phyloP scores from a whole-genome alignment of 495 filamentous ascomycete genomes.

The Trichocladium uniseriatum region DNA sequence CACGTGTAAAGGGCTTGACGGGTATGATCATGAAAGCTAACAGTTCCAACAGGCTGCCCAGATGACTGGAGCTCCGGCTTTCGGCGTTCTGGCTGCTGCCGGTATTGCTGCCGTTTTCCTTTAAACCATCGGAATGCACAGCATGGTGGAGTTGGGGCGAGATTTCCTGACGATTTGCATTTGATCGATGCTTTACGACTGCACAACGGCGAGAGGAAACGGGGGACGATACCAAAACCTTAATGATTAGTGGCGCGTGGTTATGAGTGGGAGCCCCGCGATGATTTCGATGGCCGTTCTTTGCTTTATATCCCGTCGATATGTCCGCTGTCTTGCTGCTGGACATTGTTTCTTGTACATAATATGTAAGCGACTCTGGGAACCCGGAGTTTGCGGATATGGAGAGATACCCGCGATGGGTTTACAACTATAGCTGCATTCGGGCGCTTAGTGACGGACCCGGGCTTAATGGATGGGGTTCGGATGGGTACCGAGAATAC shows the following conservation, averaged over 20 bases:
- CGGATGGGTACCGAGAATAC: background rate
- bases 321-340: conserved; percentile 9
- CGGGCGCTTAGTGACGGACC: background rate
- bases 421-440: background rate
- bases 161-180: conserved; percentile 10
- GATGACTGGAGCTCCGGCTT: conserved; percentile 23
- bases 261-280: conserved; percentile 5
- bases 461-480: background rate
- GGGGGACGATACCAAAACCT: conserved; percentile 17
- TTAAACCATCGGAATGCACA: conserved; percentile 7
- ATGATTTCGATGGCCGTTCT: conserved; percentile 10
- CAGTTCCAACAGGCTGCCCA: conserved; percentile 17
- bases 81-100: conserved; percentile 29
- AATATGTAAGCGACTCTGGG: conserved; percentile 5
- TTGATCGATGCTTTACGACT: conserved; percentile 17
- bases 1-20: no score
- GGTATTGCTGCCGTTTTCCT: conserved; percentile 27
- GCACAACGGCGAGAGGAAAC: conserved; percentile 6
- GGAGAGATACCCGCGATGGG: conserved; percentile 20
- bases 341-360: conserved; percentile 25
- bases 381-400: conserved; percentile 11
- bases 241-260: conserved; percentile 20
- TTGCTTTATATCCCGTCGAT: conserved; percentile 18
- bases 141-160: background rate
- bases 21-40: conserved; percentile 5